phyloP scores from a whole-genome alignment of 768 basidiomycete genomes.

The Boletus tylopilopsis region DNA sequence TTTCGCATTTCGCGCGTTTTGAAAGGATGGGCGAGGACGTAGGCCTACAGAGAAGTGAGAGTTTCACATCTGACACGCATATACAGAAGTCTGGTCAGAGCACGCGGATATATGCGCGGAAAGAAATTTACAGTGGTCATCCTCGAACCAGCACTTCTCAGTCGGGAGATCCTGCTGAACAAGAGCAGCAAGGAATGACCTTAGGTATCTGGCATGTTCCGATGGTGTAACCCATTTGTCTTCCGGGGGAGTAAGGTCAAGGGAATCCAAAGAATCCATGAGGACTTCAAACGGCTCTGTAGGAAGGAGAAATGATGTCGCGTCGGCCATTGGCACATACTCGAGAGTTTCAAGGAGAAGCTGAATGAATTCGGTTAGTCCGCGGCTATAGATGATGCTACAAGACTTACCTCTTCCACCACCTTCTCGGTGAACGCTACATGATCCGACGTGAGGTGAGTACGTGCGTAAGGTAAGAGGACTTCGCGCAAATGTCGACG shows the following conservation, averaged over 20 bases:
- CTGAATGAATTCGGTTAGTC: constrained; percentile 28
- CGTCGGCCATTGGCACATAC: constrained; percentile 46
- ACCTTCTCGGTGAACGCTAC: constrained; percentile 48
- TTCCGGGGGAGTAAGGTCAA: constrained; percentile 36
- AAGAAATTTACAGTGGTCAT: constrained; percentile 31
- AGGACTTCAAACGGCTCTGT: constrained; percentile 52
- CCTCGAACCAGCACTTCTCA: constrained; percentile 36
- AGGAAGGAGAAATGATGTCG: constrained; percentile 48
- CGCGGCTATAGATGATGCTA: neutral
- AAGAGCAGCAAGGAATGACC: constrained; percentile 13
- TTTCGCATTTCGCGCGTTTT: constrained; percentile 42
- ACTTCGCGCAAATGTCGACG: constrained; percentile 49
- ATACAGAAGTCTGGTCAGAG: neutral
- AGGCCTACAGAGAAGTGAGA: constrained; percentile 30
- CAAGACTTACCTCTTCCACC: constrained; percentile 40
- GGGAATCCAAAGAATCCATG: constrained; percentile 31
- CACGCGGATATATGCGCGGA: constrained; percentile 17
- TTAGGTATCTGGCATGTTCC: constrained; percentile 20
- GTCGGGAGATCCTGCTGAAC: constrained; percentile 30
- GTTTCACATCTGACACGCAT: constrained; percentile 22
- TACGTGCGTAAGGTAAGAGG: constrained; percentile 50
- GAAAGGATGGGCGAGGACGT: constrained; percentile 44
- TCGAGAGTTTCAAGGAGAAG: constrained; percentile 39
- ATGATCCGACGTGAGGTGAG: constrained; percentile 54
- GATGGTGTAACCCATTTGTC: constrained; percentile 38